A percentile compares a stretch with the other conserved stretches of the same genome.
Evolutionary conservation across 208 protist species (phyloP).

Genomic region (Lotmaria passim): DNA sequence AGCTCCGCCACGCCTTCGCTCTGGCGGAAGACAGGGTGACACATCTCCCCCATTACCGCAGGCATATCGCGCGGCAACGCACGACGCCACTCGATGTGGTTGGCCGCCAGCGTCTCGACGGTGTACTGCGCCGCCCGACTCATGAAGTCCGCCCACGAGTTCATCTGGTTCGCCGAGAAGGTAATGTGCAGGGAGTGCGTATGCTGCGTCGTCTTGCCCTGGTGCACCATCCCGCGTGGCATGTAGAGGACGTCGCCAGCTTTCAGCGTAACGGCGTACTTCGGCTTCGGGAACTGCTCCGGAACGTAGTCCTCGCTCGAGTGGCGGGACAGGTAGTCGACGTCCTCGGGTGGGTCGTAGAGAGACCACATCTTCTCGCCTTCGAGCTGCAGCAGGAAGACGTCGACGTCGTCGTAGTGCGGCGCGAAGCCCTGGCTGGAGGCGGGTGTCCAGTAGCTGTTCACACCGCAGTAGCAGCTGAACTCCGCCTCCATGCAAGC

Average conservation of each 20-base stretch:
- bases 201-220: constrained; percentile 64
- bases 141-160: constrained; percentile 70
- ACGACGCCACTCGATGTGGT: constrained; percentile 51
- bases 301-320: constrained; percentile 83
- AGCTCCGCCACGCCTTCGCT: constrained; percentile 35
- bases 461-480: constrained; percentile 84
- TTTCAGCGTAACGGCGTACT: constrained; percentile 66
- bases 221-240: constrained; percentile 94
- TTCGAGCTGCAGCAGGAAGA: constrained; percentile 95
- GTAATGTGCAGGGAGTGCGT: constrained; percentile 92
- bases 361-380: constrained; percentile 93
- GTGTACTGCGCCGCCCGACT: constrained; percentile 40
- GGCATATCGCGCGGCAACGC: constrained; percentile 46
- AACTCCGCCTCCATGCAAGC: constrained; percentile 86
- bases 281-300: constrained; percentile 77
- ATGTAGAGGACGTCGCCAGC: constrained; percentile 96
- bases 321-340: constrained; percentile 71
- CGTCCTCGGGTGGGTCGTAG: constrained; percentile 71
- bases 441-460: constrained; percentile 95
- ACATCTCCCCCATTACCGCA: constrained; percentile 43
- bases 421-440: constrained; percentile 93
- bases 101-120: constrained; percentile 63
- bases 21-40: constrained; percentile 44
- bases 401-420: constrained; percentile 97
- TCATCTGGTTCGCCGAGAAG: constrained; percentile 92